A percentile compares a stretch with the other conserved stretches of the same genome.
Conservation (phyloP, 495 filamentous ascomycete species). For the Hypoxylon fragiforme region DNA sequence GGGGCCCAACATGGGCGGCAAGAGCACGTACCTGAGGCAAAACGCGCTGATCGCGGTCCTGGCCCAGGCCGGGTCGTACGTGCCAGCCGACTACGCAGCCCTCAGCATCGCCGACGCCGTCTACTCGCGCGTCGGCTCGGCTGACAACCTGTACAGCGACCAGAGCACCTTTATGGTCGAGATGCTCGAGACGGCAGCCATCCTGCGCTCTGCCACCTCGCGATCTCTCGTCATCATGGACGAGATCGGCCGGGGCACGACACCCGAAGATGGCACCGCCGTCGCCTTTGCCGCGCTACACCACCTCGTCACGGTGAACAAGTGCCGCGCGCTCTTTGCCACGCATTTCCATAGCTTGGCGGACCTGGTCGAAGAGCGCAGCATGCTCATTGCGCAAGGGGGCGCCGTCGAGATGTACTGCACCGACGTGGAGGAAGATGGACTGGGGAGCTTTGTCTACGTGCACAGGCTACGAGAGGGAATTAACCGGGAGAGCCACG, state of each 20-base stretch:
- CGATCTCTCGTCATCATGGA: slow-evolving; percentile 97
- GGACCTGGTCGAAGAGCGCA: slow-evolving; percentile 60
- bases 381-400: slow-evolving; percentile 45
- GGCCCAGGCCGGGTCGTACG: slow-evolving; percentile 88
- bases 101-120: slow-evolving; percentile 89
- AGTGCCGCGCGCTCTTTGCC: slow-evolving; percentile 82
- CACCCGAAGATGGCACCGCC: slow-evolving; percentile 85
- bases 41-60: slow-evolving; percentile 93
- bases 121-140: slow-evolving; percentile 89
- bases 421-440: slow-evolving; percentile 79
- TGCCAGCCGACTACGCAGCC: slow-evolving; percentile 82
- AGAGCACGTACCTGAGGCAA: slow-evolving; percentile 91
- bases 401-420: slow-evolving; percentile 80
- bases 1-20: slow-evolving; percentile 98
- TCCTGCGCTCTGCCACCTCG: slow-evolving; percentile 65
- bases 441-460: slow-evolving; percentile 73
- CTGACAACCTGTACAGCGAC: slow-evolving; percentile 87
- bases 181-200: slow-evolving; percentile 76
- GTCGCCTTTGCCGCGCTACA: slow-evolving; percentile 86
- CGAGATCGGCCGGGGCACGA: slow-evolving; percentile 92
- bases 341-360: slow-evolving; percentile 90
- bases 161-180: slow-evolving; percentile 96
- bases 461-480: slow-evolving; percentile 79
- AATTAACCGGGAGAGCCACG: slow-evolving; percentile 85
- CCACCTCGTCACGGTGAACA: slow-evolving; percentile 75